Conservation (phyloP, 768 basidiomycete genomes). For the Polyporus arcularius region DNA sequence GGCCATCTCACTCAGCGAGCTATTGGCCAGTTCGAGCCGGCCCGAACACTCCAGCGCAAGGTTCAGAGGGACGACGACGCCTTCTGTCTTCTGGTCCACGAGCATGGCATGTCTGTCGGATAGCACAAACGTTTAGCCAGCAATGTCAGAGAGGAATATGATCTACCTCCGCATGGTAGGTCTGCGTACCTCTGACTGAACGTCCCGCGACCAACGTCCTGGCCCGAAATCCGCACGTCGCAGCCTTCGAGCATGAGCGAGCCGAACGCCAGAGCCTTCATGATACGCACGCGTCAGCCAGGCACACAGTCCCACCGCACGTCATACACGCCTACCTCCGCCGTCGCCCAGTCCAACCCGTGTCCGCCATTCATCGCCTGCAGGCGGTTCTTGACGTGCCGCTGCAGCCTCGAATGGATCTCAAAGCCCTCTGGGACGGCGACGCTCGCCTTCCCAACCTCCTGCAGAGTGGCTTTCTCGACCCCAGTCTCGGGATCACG, state of each 20-base stretch:
- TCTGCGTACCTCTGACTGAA: slow-evolving; percentile 69
- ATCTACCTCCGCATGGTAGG: neutral
- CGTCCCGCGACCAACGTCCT: slow-evolving; percentile 90
- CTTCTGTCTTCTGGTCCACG: slow-evolving; percentile 83
- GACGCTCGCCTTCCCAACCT: slow-evolving; percentile 72
- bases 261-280: slow-evolving; percentile 84
- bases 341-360: slow-evolving; percentile 89
- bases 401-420: slow-evolving; percentile 73
- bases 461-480: slow-evolving; percentile 46
- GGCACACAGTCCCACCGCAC: neutral
- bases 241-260: slow-evolving; percentile 80
- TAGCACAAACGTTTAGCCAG: too few relatives aligned
- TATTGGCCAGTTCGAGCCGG: slow-evolving; percentile 85
- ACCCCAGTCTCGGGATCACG: slow-evolving; percentile 72
- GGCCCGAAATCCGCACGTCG: slow-evolving; percentile 88
- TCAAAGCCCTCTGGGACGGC: slow-evolving; percentile 59
- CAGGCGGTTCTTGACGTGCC: slow-evolving; percentile 80
- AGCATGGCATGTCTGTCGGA: slow-evolving; percentile 78
- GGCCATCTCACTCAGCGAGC: slow-evolving; percentile 87
- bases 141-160: neutral
- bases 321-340: slow-evolving; percentile 56
- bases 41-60: slow-evolving; percentile 59
- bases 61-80: slow-evolving; percentile 81
- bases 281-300: neutral
- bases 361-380: slow-evolving; percentile 63